Conservation (phyloP, 2,329 filamentous ascomycete species). For the Septoria petroselini region DNA sequence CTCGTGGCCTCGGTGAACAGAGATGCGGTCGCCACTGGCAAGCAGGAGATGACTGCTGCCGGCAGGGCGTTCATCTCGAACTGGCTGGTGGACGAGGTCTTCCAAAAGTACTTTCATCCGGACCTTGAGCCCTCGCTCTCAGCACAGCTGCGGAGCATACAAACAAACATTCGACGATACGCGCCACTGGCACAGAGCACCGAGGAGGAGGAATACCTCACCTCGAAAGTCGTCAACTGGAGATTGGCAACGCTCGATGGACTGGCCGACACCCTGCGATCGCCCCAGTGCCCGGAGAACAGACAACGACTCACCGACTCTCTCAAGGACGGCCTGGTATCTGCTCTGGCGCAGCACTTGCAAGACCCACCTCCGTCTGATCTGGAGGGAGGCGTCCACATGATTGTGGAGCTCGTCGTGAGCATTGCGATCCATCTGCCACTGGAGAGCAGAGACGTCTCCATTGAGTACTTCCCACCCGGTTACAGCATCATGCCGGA, state of each 20-base stretch:
- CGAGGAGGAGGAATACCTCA: conserved; percentile 85
- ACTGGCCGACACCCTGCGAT: conserved; percentile 67
- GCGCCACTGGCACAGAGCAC: conserved; percentile 70
- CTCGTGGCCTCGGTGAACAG: conserved; percentile 75
- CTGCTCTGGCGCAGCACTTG: conserved; percentile 69
- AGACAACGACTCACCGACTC: conserved; percentile 54
- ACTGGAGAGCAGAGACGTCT: conserved; percentile 85
- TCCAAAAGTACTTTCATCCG: conserved; percentile 90
- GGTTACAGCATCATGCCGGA: conserved; percentile 66
- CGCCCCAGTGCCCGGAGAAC: conserved; percentile 63
- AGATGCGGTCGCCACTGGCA: conserved; percentile 80
- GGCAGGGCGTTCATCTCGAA: conserved; percentile 83
- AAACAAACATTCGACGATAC: conserved; percentile 78
- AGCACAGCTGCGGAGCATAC: conserved; percentile 75
- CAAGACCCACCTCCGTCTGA: conserved; percentile 73
- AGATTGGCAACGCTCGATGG: conserved; percentile 90
- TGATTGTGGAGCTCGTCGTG: conserved; percentile 89
- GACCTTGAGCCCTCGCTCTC: conserved; percentile 75
- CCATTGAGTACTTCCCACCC: conserved; percentile 79
- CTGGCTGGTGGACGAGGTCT: conserved; percentile 88
- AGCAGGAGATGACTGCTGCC: conserved; percentile 96
- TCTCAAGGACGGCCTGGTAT: conserved; percentile 68
- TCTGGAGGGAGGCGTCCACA: conserved; percentile 81
- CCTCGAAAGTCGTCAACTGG: conserved; percentile 87
- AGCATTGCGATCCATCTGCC: conserved; percentile 83